These are phyloP conservation scores for Cenchrus americanus DNA, from an alignment of 176 grass and related monocot species.

Conservation along the genomic window DNA sequence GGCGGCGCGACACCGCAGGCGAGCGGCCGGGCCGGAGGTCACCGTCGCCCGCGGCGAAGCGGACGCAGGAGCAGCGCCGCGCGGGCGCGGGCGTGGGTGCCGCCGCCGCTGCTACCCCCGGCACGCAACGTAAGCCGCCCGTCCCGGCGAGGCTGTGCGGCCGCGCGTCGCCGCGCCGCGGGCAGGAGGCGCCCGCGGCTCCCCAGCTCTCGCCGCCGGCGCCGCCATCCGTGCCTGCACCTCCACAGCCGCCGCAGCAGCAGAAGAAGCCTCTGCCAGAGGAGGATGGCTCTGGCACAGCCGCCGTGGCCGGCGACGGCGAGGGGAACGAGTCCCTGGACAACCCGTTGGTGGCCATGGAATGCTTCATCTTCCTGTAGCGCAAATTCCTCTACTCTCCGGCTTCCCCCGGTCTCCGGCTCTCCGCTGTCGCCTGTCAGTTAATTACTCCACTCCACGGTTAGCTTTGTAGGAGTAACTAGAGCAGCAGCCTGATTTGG, in stretches of 20 bases:
- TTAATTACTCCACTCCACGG: not conserved
- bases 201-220: not conserved
- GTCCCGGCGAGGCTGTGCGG: constrained; percentile 32
- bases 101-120: not conserved
- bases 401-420: not conserved
- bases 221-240: not conserved
- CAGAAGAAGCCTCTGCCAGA: not conserved
- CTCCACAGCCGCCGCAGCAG: not conserved
- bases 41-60: constrained; percentile 62
- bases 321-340: constrained; percentile 77
- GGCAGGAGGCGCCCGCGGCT: constrained; percentile 25
- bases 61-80: constrained; percentile 48
- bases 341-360: constrained; percentile 85
- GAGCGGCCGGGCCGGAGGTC: constrained; percentile 65
- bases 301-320: not conserved
- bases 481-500: not conserved
- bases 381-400: not conserved
- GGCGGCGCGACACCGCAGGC: constrained; percentile 44
- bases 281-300: not conserved
- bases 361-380: constrained; percentile 96
- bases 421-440: not conserved
- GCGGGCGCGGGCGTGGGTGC: not conserved
- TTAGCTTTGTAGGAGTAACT: not conserved
- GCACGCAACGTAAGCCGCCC: constrained; percentile 21
- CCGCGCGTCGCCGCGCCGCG: constrained; percentile 40